Conservation (phyloP, 768 basidiomycete species). For the Glaciozyma martinii region DNA sequence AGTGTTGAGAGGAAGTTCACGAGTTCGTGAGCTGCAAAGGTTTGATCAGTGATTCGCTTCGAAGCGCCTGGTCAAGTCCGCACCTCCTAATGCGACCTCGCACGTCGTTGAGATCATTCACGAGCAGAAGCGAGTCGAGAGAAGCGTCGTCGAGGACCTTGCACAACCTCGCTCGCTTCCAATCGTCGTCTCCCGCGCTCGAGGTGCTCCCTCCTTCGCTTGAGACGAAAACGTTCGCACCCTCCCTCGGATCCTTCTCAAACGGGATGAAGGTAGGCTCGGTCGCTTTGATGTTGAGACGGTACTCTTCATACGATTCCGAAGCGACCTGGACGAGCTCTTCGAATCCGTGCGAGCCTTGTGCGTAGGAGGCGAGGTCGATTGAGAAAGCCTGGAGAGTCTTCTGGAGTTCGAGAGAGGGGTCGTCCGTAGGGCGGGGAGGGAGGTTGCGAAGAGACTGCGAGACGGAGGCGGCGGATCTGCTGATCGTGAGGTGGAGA, state of each 20-base stretch:
- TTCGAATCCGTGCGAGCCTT: neutral
- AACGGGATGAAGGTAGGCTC: neutral
- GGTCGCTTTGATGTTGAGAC: neutral
- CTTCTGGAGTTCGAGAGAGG: no score
- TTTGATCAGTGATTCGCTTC: neutral
- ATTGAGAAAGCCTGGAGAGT: no score
- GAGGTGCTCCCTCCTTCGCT: neutral
- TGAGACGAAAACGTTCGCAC: neutral
- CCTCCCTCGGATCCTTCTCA: neutral
- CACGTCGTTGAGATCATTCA: neutral
- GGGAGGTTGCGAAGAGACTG: no score
- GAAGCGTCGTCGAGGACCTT: neutral
- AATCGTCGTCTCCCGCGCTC: neutral
- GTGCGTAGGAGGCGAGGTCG: no score
- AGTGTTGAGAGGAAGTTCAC: neutral
- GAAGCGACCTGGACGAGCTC: neutral
- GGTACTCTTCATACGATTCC: neutral
- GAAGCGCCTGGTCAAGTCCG: conserved; percentile 5
- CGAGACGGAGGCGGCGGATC: no score
- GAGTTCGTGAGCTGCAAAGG: neutral
- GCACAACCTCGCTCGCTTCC: neutral
- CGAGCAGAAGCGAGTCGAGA: no score
- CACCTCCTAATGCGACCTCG: neutral
- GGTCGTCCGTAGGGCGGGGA: no score
- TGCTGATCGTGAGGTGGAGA: neutral